Conservation (phyloP, 164 flowering plant genomes). For the Liriodendron chinense region DNA sequence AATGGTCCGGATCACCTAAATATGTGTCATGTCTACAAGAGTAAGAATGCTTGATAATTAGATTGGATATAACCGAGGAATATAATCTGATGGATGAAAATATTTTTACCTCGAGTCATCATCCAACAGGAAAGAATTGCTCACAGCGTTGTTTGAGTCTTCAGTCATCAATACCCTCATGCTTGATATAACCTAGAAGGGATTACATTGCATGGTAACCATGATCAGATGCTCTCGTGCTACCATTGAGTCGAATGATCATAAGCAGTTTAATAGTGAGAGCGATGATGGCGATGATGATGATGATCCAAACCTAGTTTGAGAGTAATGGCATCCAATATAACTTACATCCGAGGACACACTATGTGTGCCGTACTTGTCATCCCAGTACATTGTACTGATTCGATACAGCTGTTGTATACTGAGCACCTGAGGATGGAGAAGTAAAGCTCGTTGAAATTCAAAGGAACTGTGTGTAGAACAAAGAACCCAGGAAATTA, state of each 20-base stretch:
- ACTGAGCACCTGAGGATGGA: slow-evolving; percentile 73
- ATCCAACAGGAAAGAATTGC: slow-evolving; percentile 64
- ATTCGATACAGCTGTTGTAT: slow-evolving; percentile 96
- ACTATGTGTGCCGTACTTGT: slow-evolving; percentile 95
- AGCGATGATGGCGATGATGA: background rate
- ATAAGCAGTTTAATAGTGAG: slow-evolving; percentile 10
- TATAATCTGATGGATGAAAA: background rate
- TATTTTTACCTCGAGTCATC: slow-evolving; percentile 59
- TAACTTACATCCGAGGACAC: slow-evolving; percentile 89
- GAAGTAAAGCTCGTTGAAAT: slow-evolving; percentile 13
- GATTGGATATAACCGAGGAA: background rate
- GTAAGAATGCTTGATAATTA: background rate
- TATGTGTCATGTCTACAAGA: background rate
- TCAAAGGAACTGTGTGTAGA: background rate
- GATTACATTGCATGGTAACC: slow-evolving; percentile 1
- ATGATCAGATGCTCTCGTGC: slow-evolving; percentile 4
- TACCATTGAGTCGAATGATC: background rate
- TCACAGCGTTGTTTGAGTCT: slow-evolving; percentile 65
- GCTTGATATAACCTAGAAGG: slow-evolving; percentile 50
- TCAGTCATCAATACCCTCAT: slow-evolving; percentile 74
- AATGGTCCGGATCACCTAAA: background rate
- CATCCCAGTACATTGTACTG: slow-evolving; percentile 99
- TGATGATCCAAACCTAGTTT: slow-evolving; percentile 28
- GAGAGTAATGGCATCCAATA: slow-evolving; percentile 32
- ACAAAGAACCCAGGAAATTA: background rate